These are phyloP conservation scores for Fusarium hostae DNA, from an alignment of 2,329 filamentous ascomycete genomes.

Conservation along the genomic window DNA sequence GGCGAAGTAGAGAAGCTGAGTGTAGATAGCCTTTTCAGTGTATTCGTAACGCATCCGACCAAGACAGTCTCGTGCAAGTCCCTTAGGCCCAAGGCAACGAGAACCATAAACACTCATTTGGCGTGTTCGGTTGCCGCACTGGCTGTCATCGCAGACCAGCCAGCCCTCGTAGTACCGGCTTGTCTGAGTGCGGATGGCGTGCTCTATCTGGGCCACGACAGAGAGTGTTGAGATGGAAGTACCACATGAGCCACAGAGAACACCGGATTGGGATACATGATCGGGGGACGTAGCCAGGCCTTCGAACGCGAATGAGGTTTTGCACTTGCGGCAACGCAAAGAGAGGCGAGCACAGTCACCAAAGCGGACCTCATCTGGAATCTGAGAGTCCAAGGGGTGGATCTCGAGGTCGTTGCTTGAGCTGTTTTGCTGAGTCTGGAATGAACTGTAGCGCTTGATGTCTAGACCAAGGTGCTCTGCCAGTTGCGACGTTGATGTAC, in stretches of 20 bases:
- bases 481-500: constrained; percentile 88
- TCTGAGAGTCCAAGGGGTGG: constrained; percentile 91
- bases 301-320: constrained; percentile 76
- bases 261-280: constrained; percentile 76
- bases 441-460: constrained; percentile 79
- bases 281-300: constrained; percentile 72
- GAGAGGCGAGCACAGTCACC: constrained; percentile 79
- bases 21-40: constrained; percentile 90
- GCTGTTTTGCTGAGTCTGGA: constrained; percentile 58
- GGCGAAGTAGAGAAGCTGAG: constrained; percentile 90
- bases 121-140: constrained; percentile 86
- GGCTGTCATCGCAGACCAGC: constrained; percentile 89
- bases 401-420: constrained; percentile 75
- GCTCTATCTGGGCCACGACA: constrained; percentile 87
- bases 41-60: constrained; percentile 92
- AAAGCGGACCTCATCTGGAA: constrained; percentile 91
- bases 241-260: constrained; percentile 78
- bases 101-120: constrained; percentile 94
- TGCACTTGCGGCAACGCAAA: constrained; percentile 86
- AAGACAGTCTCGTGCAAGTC: constrained; percentile 83
- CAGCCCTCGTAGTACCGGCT: constrained; percentile 91
- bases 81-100: constrained; percentile 87
- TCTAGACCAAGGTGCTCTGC: constrained; percentile 96
- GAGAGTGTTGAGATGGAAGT: constrained; percentile 74
- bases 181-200: constrained; percentile 81